Conservation (phyloP, 2,329 filamentous ascomycete species). For the Scytalidium sp. region DNA sequence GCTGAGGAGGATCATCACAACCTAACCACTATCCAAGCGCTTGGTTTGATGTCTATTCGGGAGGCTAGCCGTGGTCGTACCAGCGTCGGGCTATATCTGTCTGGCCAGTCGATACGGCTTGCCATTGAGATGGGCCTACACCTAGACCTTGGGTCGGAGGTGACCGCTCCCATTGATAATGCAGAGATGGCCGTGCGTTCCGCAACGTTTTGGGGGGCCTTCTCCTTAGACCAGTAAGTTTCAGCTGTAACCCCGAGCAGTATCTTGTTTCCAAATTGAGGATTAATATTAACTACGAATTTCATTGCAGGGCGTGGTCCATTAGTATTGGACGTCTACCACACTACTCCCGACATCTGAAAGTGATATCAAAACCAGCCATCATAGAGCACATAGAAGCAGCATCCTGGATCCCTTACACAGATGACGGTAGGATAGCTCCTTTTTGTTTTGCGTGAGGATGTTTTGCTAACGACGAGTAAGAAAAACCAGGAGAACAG, state of each 20-base stretch:
- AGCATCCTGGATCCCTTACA: slow-evolving; percentile 40
- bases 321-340: slow-evolving; percentile 58
- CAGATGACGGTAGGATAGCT: slow-evolving; percentile 37
- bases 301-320: slow-evolving; percentile 54
- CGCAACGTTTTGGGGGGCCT: slow-evolving; percentile 48
- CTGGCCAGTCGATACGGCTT: slow-evolving; percentile 67
- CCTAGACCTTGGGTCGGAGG: slow-evolving; percentile 10
- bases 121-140: slow-evolving; percentile 46
- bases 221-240: slow-evolving; percentile 60
- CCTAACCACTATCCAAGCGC: slow-evolving; percentile 69
- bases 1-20: slow-evolving; percentile 53
- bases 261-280: background rate
- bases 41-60: slow-evolving; percentile 71
- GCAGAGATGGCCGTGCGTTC: slow-evolving; percentile 45
- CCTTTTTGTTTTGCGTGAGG: slow-evolving; percentile 37
- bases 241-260: background rate
- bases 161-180: slow-evolving; percentile 7
- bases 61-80: slow-evolving; percentile 70
- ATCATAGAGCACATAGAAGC: slow-evolving; percentile 59
- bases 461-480: background rate
- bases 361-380: slow-evolving; percentile 53
- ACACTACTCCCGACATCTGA: slow-evolving; percentile 52
- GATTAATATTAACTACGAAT: background rate
- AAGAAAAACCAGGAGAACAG: background rate
- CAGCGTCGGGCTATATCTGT: slow-evolving; percentile 69